Conservation (phyloP, 2,329 filamentous ascomycete species). For the Ascochyta pisi region DNA sequence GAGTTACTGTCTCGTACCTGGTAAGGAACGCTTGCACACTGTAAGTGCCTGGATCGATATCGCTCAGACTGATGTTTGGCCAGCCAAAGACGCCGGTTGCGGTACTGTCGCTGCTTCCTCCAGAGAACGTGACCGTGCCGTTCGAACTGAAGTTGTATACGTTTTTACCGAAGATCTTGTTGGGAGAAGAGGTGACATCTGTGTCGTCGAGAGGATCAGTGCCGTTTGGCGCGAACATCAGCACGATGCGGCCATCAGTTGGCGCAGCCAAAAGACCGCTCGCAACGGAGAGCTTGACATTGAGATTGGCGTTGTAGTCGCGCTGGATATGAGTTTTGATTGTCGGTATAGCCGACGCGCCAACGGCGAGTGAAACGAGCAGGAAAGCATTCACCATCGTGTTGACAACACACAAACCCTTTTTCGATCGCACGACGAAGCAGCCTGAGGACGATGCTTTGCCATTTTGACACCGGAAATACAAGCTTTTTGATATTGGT, state of each 20-base stretch:
- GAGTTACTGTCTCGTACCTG: conserved; percentile 43
- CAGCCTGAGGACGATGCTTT: too few species aligned
- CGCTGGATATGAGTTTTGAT: neutral
- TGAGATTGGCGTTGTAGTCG: neutral
- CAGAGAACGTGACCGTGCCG: conserved; percentile 32
- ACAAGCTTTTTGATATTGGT: neutral
- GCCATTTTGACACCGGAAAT: too few species aligned
- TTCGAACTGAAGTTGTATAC: conserved; percentile 36
- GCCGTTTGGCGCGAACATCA: conserved; percentile 46
- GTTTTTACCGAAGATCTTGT: conserved; percentile 50
- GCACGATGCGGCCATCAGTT: conserved; percentile 41
- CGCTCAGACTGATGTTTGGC: conserved; percentile 41
- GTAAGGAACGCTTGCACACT: conserved; percentile 47
- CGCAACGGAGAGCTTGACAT: conserved; percentile 36
- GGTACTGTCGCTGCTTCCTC: conserved; percentile 34
- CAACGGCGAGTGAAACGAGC: neutral
- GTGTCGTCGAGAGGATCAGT: conserved; percentile 46
- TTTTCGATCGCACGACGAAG: too few species aligned
- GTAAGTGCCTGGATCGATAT: conserved; percentile 42
- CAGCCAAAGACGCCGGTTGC: conserved; percentile 43
- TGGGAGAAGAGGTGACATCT: conserved; percentile 44
- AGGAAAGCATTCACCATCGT: neutral
- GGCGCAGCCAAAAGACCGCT: conserved; percentile 35
- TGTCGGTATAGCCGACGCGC: neutral
- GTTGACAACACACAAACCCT: too few species aligned